phyloP scores from a whole-genome alignment of 129 eudicot species.

The Helianthus tuberosus region DNA sequence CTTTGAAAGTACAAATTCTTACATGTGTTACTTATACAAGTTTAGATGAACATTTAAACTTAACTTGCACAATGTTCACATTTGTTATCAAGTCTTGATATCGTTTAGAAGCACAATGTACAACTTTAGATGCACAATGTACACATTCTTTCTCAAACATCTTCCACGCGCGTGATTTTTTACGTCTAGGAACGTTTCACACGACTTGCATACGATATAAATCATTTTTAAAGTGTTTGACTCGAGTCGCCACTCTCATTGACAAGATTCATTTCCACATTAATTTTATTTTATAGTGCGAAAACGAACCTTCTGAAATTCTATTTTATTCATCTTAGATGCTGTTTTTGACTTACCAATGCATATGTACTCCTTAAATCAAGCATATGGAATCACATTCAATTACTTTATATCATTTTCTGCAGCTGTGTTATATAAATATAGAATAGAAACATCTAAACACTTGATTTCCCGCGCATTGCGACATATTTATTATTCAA shows the following conservation, averaged over 20 bases:
- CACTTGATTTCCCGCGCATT: conserved; percentile 60
- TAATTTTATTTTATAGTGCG: conserved; percentile 22
- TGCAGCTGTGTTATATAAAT: conserved; percentile 25
- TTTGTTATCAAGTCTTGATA: background rate
- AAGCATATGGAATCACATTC: conserved; percentile 34
- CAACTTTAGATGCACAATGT: conserved; percentile 21
- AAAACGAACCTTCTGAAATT: conserved; percentile 47
- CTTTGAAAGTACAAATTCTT: background rate
- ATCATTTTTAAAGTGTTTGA: background rate
- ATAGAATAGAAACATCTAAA: conserved; percentile 77
- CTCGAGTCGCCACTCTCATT: conserved; percentile 9
- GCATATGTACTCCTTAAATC: conserved; percentile 42
- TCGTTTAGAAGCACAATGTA: conserved; percentile 1
- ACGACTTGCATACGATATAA: background rate
- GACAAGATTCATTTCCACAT: conserved; percentile 31
- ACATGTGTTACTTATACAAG: background rate
- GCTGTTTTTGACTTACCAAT: conserved; percentile 57
- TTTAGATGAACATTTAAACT: background rate
- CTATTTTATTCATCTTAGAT: conserved; percentile 53
- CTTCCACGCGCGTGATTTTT: conserved; percentile 32
- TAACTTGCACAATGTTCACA: conserved; percentile 8
- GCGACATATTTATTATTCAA: conserved; percentile 74
- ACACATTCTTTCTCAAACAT: conserved; percentile 23
- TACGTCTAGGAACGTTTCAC: no score
- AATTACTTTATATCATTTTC: conserved; percentile 28